Evolutionary conservation across 2,329 filamentous ascomycete genomes (phyloP).

Genomic region (Penicillium sp.): DNA sequence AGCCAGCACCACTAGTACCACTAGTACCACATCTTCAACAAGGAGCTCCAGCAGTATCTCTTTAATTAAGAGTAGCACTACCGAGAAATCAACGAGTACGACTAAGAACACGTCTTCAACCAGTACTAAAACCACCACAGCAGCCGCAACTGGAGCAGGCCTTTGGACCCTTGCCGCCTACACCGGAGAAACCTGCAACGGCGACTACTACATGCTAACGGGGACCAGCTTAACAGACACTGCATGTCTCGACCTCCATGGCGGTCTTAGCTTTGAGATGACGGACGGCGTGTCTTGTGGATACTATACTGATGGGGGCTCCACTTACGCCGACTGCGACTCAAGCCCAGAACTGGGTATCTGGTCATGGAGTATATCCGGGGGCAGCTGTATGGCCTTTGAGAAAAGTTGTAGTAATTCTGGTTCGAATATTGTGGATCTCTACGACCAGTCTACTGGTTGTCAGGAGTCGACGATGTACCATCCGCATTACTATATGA

Average conservation of each 20-base stretch:
- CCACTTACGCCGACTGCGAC: neutral
- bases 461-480: neutral
- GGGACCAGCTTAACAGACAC: neutral
- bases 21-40: neutral
- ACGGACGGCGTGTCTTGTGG: neutral
- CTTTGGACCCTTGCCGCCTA: conserved; percentile 10
- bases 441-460: neutral
- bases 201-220: conserved; percentile 6
- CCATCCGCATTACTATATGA: neutral
- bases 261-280: neutral
- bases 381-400: neutral
- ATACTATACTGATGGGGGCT: neutral
- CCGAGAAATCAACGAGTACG: neutral
- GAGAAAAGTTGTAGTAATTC: neutral
- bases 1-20: neutral
- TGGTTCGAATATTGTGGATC: neutral
- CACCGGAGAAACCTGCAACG: neutral
- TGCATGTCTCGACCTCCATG: neutral
- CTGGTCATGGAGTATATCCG: neutral
- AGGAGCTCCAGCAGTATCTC: neutral
- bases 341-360: neutral
- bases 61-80: neutral
- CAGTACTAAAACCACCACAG: neutral
- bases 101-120: neutral
- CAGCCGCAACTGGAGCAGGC: neutral